Base-by-base conservation (phyloP, 305 asterid species). In the Fraxinus latifolia region DNA sequence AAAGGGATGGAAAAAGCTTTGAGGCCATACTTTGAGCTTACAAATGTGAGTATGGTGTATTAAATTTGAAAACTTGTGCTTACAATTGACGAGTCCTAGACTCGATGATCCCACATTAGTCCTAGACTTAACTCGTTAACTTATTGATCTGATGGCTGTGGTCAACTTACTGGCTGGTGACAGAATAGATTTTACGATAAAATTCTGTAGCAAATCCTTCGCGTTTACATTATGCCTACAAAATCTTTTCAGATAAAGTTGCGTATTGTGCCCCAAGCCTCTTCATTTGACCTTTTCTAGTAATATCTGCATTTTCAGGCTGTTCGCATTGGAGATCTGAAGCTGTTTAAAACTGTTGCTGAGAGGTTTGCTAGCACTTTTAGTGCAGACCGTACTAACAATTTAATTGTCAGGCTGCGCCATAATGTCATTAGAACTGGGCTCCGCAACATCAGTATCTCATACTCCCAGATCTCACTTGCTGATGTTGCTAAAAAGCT, bases 1-100 rank as follows among this genome's bases (percentile, higher is more conserved):
- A 94, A 95, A 87, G 98, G 97, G 74, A 96, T 96, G 99, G 98
- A 90, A 84, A 94, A 91, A 84, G 91, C 99, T 23, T 88, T 94
- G 85, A 88, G 97, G 83, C 99, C 99, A 62, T 95, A 94, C 90
- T 95, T 94, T 81, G 99, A 93, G 90, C 98, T 95, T 82, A 94
- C 99, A 60, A 95, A 95, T 89, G 99, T 95, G 86, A 87, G 99
- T 88, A 68, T 11, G 65, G 21, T 29, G 37, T 14, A 68, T 11
- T 68, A 12, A 68, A 29, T 27, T 68, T 31, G 75, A 31, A 31
- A 68, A 29, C 37, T 29, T 27, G 33, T 68, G 21, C 75, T 68
- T 68, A 14, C 39, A 29, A 67, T 68, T 68, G 39, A 68, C 14
- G 19, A 29, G 39, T 14, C 21, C 39, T 68, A 27, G 21, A 68